Evolutionary conservation across 2,329 filamentous ascomycete species (phyloP).

Genomic region (Fusarium hainanense): DNA sequence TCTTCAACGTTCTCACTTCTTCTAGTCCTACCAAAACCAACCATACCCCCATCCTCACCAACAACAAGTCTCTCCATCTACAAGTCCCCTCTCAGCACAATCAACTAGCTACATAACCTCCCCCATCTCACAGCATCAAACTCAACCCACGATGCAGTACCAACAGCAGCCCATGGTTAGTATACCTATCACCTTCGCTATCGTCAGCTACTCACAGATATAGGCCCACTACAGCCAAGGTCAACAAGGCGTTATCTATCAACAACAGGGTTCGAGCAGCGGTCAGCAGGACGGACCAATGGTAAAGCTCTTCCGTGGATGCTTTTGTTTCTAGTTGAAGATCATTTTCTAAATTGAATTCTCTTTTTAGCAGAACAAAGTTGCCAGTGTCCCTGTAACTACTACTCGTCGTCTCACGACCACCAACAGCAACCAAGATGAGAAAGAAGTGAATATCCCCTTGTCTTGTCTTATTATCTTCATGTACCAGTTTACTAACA

Average conservation of each 20-base stretch:
- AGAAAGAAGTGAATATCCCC: slow-evolving; percentile 34
- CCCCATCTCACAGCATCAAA: slow-evolving; percentile 24
- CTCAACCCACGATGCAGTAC: slow-evolving; percentile 39
- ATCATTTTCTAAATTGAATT: slow-evolving; percentile 38
- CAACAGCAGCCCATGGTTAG: slow-evolving; percentile 38
- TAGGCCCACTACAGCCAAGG: slow-evolving; percentile 37
- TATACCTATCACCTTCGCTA: not conserved
- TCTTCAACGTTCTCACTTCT: slow-evolving; percentile 5
- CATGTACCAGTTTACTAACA: slow-evolving; percentile 12
- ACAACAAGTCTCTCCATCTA: slow-evolving; percentile 36
- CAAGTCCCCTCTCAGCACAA: slow-evolving; percentile 34
- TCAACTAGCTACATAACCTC: slow-evolving; percentile 21
- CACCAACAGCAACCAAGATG: slow-evolving; percentile 19
- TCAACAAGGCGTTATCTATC: slow-evolving; percentile 37
- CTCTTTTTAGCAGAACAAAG: slow-evolving; percentile 40
- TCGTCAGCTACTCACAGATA: slow-evolving; percentile 2
- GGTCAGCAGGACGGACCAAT: slow-evolving; percentile 43
- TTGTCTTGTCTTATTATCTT: not conserved
- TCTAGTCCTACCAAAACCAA: slow-evolving; percentile 42
- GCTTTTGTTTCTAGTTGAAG: slow-evolving; percentile 41
- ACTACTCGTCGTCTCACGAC: slow-evolving; percentile 20
- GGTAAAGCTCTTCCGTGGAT: slow-evolving; percentile 47
- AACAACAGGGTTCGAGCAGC: slow-evolving; percentile 36
- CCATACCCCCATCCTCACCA: slow-evolving; percentile 35
- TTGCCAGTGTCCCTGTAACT: slow-evolving; percentile 26